Conservation (phyloP, 441 rosid species). For the Eruca vesicaria region DNA sequence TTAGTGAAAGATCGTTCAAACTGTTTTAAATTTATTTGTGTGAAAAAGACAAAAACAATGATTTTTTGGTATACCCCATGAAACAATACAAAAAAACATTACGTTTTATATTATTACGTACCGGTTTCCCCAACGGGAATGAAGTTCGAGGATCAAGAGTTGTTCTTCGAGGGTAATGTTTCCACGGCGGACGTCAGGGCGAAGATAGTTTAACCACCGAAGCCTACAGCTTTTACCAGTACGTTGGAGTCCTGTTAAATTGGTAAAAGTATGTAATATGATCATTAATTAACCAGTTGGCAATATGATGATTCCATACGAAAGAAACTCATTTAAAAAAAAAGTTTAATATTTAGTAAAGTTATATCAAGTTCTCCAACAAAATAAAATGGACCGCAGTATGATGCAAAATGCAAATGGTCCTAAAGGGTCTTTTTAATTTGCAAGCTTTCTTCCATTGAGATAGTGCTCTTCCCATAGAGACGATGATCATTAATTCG, state of each 20-base stretch:
- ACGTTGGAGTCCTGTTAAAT: constrained; percentile 73
- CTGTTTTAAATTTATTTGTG: neutral
- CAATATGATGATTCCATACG: constrained; percentile 27
- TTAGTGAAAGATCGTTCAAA: neutral
- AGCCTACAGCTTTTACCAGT: constrained; percentile 95
- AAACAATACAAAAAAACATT: neutral
- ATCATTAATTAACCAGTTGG: neutral
- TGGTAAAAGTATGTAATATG: neutral
- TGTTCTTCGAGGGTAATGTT: constrained; percentile 95
- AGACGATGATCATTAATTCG: constrained; percentile 34
- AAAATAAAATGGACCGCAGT: constrained; percentile 6
- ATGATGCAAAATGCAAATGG: constrained; percentile 32
- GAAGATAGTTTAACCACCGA: constrained; percentile 92
- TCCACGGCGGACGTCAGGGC: constrained; percentile 97
- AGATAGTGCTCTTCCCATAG: constrained; percentile 40
- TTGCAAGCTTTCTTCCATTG: constrained; percentile 34
- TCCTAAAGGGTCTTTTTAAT: constrained; percentile 32
- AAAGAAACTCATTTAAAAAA: constrained; percentile 21
- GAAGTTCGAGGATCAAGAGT: constrained; percentile 90
- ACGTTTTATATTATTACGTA: constrained; percentile 8
- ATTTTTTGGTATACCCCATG: neutral
- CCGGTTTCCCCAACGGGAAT: constrained; percentile 96
- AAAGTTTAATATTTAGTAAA: constrained; percentile 17
- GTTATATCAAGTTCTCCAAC: constrained; percentile 15
- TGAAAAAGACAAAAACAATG: neutral